Percentiles rank a stretch among this genome's conserved stretches.
Conservation (phyloP, 2,329 filamentous ascomycete species). For the Cercospora citrullina region DNA sequence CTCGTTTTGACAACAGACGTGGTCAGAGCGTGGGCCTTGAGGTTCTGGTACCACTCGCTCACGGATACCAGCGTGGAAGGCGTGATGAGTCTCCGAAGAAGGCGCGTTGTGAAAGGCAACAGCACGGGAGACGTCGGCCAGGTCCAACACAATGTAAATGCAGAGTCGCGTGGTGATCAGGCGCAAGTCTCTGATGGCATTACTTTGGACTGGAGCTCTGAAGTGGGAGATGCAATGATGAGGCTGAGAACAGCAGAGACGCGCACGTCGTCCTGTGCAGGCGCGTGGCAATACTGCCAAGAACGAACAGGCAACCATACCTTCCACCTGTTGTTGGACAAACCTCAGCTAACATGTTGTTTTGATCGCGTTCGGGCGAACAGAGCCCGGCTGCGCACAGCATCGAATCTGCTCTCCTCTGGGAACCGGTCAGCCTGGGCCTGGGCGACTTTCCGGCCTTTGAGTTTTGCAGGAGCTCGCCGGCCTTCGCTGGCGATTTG, state of each 20-base stretch:
- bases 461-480: background rate
- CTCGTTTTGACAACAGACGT: too few species aligned
- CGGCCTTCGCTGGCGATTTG: background rate
- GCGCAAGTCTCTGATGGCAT: background rate
- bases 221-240: too few species aligned
- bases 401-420: too few species aligned
- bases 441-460: background rate
- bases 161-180: background rate
- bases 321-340: background rate
- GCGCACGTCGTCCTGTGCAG: too few species aligned
- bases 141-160: background rate
- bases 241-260: background rate
- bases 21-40: too few species aligned
- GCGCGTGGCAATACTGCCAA: background rate
- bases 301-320: background rate
- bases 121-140: background rate
- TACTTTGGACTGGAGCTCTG: too few species aligned
- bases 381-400: too few species aligned
- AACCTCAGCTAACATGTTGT: too few species aligned
- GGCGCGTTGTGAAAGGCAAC: background rate
- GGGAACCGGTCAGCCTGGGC: background rate
- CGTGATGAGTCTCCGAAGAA: background rate
- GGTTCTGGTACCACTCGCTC: too few species aligned
- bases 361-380: too few species aligned
- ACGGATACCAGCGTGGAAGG: too few species aligned